These are phyloP conservation scores for Sporothrix schenckii DNA, from an alignment of 2,329 filamentous ascomycete species.

Conservation along the genomic window DNA sequence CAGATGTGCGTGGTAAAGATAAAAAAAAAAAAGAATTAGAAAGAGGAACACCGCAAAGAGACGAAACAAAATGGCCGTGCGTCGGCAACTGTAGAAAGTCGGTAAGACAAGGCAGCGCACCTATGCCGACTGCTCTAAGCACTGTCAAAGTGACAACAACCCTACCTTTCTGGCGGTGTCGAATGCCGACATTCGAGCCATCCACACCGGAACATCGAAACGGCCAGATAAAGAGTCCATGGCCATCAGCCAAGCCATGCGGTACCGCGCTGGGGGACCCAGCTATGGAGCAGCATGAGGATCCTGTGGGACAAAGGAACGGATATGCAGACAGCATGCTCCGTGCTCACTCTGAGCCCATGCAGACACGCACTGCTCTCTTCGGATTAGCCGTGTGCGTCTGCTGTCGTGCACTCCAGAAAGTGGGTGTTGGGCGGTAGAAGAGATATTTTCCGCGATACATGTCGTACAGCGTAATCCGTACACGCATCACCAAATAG, in stretches of 20 bases:
- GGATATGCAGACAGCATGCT: not conserved
- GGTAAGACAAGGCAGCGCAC: constrained; percentile 10
- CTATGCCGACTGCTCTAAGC: not conserved
- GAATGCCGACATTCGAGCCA: not conserved
- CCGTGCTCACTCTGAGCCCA: not conserved
- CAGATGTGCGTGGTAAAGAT: not conserved
- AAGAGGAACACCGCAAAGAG: no score
- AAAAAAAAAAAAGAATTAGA: not conserved
- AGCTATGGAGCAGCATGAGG: not conserved
- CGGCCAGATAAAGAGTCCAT: no score
- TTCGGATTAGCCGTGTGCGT: constrained; percentile 11
- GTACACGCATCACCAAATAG: constrained; percentile 3
- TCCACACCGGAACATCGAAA: no score
- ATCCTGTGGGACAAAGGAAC: constrained; percentile 6
- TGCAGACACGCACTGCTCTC: constrained; percentile 2
- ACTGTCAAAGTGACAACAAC: constrained; percentile 21
- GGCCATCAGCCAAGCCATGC: not conserved
- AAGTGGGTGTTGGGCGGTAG: not conserved
- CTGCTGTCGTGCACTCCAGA: not conserved
- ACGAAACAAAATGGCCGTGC: not conserved
- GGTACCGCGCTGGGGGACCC: not conserved
- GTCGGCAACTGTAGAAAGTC: constrained; percentile 21
- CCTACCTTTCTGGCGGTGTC: constrained; percentile 21
- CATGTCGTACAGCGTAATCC: no score
- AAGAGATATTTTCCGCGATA: not conserved